Base-by-base conservation (phyloP, 2,329 filamentous ascomycete genomes). In the Orbilia javanica region DNA sequence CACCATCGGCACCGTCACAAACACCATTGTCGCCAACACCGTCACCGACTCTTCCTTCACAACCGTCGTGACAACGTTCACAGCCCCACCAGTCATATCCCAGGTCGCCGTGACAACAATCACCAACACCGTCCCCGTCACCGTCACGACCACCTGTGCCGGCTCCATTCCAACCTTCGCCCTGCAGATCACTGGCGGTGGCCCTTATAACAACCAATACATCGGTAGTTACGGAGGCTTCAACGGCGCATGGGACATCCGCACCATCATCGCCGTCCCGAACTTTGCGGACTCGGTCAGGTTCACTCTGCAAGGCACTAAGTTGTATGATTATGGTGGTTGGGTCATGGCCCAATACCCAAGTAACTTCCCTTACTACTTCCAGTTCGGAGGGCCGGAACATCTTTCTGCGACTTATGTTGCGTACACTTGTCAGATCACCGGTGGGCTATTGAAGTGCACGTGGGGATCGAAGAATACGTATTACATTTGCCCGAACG, bases 191-290 rank as follows among this genome's bases (percentile, higher is more conserved):
- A 66, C 44, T 34, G 63, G 46, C 46, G 63, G 63, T 13, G 63
- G 44, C 20, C 44, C 63, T 10, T 66, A 66, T 15, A 66, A 66
- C 44, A 53, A 53, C 63, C 27, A 66, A 1, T 66, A 66, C 18
- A 52, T 66, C 46, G 22, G 27, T 5, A 15, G 3, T 1, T 66
- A 22, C 63, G 42, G 46, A 1, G 46, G 46, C 18, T 27, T 39
- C 29, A 53, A 66, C 20, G 63, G 63, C 11, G 8, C 2, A 15
- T 39, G 13, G 2, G 36, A 39, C 36, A 5, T 39, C n/a, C 36
- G 11, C 13, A 39, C 36, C n/a, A 11, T 39, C 1, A 39, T 39
- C 11, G 11, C 36, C 36, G 10, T 39, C 11, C 36, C 36, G 5
- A 1, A 11, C 36, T 39, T 39, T 5, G 4, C 36, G 5, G 36